Evolutionary conservation across 768 basidiomycete genomes (phyloP), one percentile per base, ranked within the genome.

Genomic region (Suillus subalutaceus): DNA sequence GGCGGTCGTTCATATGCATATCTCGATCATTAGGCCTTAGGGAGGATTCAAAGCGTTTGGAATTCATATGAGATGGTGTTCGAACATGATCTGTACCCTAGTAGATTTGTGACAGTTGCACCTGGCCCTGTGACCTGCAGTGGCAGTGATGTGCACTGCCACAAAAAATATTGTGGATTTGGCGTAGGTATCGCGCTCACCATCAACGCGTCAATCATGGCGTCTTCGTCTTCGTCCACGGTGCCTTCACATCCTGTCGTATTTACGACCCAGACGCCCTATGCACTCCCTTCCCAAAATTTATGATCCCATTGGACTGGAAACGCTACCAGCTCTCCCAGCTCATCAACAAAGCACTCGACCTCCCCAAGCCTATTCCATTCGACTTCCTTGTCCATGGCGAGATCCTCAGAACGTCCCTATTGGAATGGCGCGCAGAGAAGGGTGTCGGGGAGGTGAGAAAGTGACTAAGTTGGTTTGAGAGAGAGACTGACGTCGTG

Each of bases 301-400:
- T 94, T 75, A 89, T 97, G 88, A 90, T 99, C 16, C 97, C 97
- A 2, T 83, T 89, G 1, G 80, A 86, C 76, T 99, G 95, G 96
- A 87, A 85, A 64, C 89, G 97, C n/a, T 99, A 92, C 77, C 97
- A 98, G 68, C 90, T 99, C 20, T 99, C 92, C 77, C 97, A 98
- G 68, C 90, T 99, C 55, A 89, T 99, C 66, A 99, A 99, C 82
- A 97, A 97, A 74, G 93, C 96, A 1, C 82, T 99, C 35, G 84
- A 86, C 26, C 86, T 91, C n/a, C 75, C 84, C 0, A 87, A 87
- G 63, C 88, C 92, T 0, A 82, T 97, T 4, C 96, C 96, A 0
- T 98, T 98, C 75, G 96, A 99, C 77, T 99, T 98, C 77, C 78
- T 99, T 53, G 81, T 97, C 44, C 83, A 85, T 55, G 94, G 94